phyloP scores from a whole-genome alignment of 345 rosid species.

The Boechera retrofracta region DNA sequence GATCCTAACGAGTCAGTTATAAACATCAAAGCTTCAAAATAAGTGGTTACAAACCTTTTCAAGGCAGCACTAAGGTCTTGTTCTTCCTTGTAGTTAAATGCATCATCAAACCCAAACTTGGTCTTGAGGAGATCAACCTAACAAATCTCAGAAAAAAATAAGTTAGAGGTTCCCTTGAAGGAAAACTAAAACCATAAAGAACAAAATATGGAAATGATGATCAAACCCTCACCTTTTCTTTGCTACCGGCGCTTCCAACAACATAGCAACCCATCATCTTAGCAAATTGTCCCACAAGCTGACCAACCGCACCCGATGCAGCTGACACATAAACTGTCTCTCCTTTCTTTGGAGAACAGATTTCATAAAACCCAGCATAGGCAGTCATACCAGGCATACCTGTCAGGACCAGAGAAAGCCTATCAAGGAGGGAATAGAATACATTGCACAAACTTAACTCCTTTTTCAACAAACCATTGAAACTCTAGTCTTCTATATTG shows the following conservation, averaged over 20 bases:
- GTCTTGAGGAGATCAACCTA: conserved; percentile 68
- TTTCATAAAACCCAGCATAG: conserved; percentile 52
- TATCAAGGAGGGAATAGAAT: not conserved
- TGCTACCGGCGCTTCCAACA: conserved; percentile 63
- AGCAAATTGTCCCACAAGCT: conserved; percentile 62
- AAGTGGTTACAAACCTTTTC: conserved; percentile 53
- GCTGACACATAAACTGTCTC: conserved; percentile 57
- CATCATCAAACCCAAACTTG: conserved; percentile 73
- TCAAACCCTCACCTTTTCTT: conserved; percentile 47
- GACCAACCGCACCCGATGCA: conserved; percentile 65
- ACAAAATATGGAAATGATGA: not conserved
- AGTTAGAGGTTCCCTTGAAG: not conserved
- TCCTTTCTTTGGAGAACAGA: conserved; percentile 56
- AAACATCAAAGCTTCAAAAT: not conserved
- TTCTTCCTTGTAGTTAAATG: conserved; percentile 81
- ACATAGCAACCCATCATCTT: conserved; percentile 60
- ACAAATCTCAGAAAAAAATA: not conserved
- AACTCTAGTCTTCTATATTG: not conserved
- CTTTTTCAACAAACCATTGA: not conserved
- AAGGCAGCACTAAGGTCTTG: conserved; percentile 57
- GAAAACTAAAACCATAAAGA: not conserved
- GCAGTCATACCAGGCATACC: conserved; percentile 65
- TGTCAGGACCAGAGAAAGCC: conserved; percentile 8
- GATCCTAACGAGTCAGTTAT: not conserved
- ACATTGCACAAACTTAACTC: not conserved